Percentiles rank a stretch among this genome's conserved stretches.
Conservation (phyloP, 2,329 filamentous ascomycete genomes). For the Moelleriella libera region DNA sequence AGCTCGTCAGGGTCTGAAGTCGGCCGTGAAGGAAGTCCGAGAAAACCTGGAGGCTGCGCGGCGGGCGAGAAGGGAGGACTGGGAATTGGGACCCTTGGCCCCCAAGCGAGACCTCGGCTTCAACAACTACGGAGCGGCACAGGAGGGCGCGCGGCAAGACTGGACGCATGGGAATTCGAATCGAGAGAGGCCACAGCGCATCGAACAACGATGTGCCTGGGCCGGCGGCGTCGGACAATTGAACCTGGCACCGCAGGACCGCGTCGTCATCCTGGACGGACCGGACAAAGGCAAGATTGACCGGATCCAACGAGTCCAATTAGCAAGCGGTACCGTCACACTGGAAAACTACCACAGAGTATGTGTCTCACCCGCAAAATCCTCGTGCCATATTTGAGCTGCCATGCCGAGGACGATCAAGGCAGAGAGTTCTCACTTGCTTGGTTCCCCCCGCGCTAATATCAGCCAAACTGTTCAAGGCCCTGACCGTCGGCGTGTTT, state of each 20-base stretch:
- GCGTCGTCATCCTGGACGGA: constrained; percentile 70
- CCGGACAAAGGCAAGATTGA: constrained; percentile 76
- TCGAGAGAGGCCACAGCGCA: constrained; percentile 16
- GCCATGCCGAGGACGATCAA: not conserved
- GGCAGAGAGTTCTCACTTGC: too few relatives aligned
- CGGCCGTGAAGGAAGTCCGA: constrained; percentile 17
- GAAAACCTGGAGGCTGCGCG: constrained; percentile 24
- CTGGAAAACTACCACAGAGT: constrained; percentile 53
- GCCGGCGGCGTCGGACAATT: constrained; percentile 41
- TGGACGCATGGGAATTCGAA: constrained; percentile 17
- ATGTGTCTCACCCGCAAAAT: constrained; percentile 13
- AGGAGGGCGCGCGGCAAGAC: constrained; percentile 21
- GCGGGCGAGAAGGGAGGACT: constrained; percentile 55
- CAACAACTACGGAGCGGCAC: constrained; percentile 43
- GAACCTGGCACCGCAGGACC: constrained; percentile 54
- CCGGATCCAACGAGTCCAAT: constrained; percentile 43
- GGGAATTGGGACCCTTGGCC: constrained; percentile 62
- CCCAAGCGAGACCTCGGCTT: constrained; percentile 60
- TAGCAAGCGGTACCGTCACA: constrained; percentile 39
- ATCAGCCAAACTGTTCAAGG: constrained; percentile 7
- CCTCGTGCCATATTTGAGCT: not conserved
- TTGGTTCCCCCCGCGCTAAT: not conserved
- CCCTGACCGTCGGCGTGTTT: constrained; percentile 16
- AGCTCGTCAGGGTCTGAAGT: constrained; percentile 16
- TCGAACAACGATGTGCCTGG: constrained; percentile 34